Conservation (phyloP, 371 early-diverging fungal genomes). For the Amoeboradix gromovi region DNA sequence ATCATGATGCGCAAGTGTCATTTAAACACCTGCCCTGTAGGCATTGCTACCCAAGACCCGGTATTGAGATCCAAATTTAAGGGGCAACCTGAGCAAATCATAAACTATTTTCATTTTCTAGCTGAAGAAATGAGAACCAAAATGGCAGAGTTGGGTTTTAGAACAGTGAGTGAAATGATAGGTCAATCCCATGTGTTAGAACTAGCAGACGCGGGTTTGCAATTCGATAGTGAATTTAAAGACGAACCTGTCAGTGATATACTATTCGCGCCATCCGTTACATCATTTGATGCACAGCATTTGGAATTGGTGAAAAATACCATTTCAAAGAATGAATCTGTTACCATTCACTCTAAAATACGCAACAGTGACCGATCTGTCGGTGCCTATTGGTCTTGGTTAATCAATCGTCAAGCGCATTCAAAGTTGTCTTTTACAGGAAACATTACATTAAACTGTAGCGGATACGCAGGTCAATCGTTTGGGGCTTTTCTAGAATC, state of each 20-base stretch:
- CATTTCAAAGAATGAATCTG: constrained; percentile 25
- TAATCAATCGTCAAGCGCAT: too few relatives aligned
- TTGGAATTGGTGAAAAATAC: constrained; percentile 45
- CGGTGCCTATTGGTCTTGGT: constrained; percentile 63
- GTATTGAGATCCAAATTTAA: constrained; percentile 66
- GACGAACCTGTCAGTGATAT: too few relatives aligned
- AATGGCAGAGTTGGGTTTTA: constrained; percentile 78
- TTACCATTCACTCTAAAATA: constrained; percentile 28
- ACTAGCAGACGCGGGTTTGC: constrained; percentile 35
- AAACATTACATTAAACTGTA: constrained; percentile 51
- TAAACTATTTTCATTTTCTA: constrained; percentile 87
- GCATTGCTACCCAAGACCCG: constrained; percentile 87
- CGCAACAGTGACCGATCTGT: constrained; percentile 81
- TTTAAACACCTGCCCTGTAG: constrained; percentile 80
- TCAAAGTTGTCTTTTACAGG: too few relatives aligned
- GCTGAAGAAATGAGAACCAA: constrained; percentile 65
- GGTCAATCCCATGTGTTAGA: constrained; percentile 61
- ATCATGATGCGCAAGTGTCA: constrained; percentile 24
- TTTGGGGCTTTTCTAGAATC: constrained; percentile 72
- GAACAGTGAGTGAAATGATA: constrained; percentile 72
- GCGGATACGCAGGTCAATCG: constrained; percentile 86
- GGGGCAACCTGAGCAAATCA: constrained; percentile 71
- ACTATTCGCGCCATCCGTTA: too few relatives aligned
- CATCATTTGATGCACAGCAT: constrained; percentile 49
- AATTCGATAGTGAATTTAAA: constrained; percentile 39